Percentiles rank a stretch among this genome's conserved stretches.
phyloP scores from a whole-genome alignment of 2,329 filamentous ascomycete genomes.

The Fusarium acutatum region DNA sequence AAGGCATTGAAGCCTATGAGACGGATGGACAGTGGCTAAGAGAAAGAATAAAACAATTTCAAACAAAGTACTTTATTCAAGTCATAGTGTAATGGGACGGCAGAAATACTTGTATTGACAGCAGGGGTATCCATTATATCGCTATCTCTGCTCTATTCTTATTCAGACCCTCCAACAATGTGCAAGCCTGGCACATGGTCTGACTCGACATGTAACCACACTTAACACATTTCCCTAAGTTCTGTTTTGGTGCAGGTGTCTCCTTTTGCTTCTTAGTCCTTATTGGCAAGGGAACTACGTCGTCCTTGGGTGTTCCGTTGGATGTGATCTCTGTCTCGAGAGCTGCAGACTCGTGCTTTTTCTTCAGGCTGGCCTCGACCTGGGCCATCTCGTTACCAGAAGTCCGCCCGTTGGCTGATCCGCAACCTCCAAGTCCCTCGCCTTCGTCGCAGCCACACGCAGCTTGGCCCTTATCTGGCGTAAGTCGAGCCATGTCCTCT shows the following conservation, averaged over 20 bases:
- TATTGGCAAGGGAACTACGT: slow-evolving; percentile 48
- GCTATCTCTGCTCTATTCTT: slow-evolving; percentile 73
- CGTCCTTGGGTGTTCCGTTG: slow-evolving; percentile 35
- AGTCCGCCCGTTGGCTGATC: slow-evolving; percentile 67
- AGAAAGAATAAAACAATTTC: slow-evolving; percentile 25
- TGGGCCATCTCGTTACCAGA: slow-evolving; percentile 81
- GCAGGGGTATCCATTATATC: slow-evolving; percentile 51
- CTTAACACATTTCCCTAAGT: slow-evolving; percentile 81
- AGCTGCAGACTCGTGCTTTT: slow-evolving; percentile 22
- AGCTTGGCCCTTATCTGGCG: slow-evolving; percentile 50
- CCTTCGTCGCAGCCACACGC: slow-evolving; percentile 50
- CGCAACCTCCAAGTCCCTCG: slow-evolving; percentile 72
- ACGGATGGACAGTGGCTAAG: neutral
- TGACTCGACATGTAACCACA: slow-evolving; percentile 98
- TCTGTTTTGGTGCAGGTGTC: slow-evolving; percentile 64
- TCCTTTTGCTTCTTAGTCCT: slow-evolving; percentile 41
- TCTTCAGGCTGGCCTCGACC: slow-evolving; percentile 69
- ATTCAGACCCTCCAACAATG: slow-evolving; percentile 87
- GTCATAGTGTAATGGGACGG: neutral
- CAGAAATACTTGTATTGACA: neutral
- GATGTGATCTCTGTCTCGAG: slow-evolving; percentile 47
- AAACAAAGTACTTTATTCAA: neutral
- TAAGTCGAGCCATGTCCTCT: slow-evolving; percentile 92
- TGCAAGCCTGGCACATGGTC: slow-evolving; percentile 91
- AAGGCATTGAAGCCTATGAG: slow-evolving; percentile 3